Evolutionary conservation across 116 monocot species (phyloP).

Genomic region (Posidonia oceanica): DNA sequence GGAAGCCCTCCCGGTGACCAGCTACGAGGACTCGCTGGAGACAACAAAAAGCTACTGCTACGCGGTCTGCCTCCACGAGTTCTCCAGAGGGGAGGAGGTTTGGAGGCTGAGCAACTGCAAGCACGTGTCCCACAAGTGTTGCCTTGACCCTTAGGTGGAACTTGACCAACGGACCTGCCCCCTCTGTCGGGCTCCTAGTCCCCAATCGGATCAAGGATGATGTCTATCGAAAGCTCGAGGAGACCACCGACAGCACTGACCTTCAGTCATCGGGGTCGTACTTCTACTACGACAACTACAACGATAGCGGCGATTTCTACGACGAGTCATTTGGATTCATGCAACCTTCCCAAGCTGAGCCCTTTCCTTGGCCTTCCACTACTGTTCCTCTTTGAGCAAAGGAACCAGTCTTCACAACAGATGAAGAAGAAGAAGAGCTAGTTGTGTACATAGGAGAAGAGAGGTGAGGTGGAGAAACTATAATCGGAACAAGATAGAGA

Average conservation of each 20-base stretch:
- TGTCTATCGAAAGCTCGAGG: not conserved
- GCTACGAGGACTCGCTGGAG: constrained; percentile 1
- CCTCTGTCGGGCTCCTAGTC: constrained; percentile 23
- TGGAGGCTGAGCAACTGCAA: too few relatives aligned
- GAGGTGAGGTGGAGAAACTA: too few relatives aligned
- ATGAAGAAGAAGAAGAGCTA: too few relatives aligned
- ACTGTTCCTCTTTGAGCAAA: not conserved
- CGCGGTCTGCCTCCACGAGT: constrained; percentile 37
- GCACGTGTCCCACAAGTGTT: constrained; percentile 8
- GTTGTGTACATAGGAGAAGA: too few relatives aligned
- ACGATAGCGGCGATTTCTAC: not conserved
- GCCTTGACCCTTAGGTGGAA: constrained; percentile 38
- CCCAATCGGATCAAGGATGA: too few relatives aligned
- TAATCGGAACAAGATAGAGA: too few relatives aligned
- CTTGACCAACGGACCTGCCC: constrained; percentile 35
- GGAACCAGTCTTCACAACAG: too few relatives aligned
- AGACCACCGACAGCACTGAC: too few relatives aligned
- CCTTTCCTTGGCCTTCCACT: not conserved
- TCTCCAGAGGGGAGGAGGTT: constrained; percentile 20
- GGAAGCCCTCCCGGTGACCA: constrained; percentile 16
- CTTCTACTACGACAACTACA: not conserved
- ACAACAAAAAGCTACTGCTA: constrained; percentile 5
- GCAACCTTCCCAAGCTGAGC: not conserved
- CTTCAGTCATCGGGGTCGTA: not conserved
- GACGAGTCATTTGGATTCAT: not conserved